phyloP scores from a whole-genome alignment of 306 rosid genomes.

The Casuarina glauca region DNA sequence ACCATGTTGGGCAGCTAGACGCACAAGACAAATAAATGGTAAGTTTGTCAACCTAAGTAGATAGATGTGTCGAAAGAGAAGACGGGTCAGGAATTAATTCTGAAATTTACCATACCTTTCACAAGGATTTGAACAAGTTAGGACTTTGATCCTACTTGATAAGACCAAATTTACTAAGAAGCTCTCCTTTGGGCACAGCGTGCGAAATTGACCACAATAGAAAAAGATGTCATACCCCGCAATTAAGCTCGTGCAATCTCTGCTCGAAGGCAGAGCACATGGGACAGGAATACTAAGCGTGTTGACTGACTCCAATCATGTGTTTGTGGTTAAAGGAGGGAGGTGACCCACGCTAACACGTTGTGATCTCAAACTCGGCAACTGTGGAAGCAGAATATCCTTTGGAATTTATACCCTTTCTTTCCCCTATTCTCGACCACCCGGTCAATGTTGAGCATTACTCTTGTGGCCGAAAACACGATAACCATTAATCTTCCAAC shows the following conservation, averaged over 20 bases:
- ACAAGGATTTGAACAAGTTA: too few relatives aligned
- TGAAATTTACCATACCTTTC: too few relatives aligned
- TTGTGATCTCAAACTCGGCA: not conserved
- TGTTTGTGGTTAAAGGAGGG: conserved; percentile 9
- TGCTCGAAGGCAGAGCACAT: not conserved
- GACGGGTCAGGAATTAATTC: too few relatives aligned
- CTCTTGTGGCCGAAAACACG: not conserved
- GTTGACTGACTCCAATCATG: conserved; percentile 32
- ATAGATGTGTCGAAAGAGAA: too few relatives aligned
- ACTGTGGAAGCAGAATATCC: conserved; percentile 32
- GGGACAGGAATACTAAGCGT: not conserved
- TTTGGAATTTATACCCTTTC: conserved; percentile 18
- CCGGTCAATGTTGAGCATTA: conserved; percentile 6
- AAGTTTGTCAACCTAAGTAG: too few relatives aligned
- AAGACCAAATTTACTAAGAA: too few relatives aligned
- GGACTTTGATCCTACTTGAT: too few relatives aligned
- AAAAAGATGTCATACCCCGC: too few relatives aligned
- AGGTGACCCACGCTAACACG: conserved; percentile 16
- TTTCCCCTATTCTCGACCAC: not conserved
- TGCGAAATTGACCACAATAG: too few relatives aligned
- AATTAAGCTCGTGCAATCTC: not conserved
- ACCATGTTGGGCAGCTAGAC: not conserved
- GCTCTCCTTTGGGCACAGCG: too few relatives aligned
- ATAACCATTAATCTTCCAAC: too few relatives aligned
- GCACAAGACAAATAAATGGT: not conserved